Evolutionary conservation across 306 rosid genomes (phyloP).

Genomic region (Sicyos edulis): DNA sequence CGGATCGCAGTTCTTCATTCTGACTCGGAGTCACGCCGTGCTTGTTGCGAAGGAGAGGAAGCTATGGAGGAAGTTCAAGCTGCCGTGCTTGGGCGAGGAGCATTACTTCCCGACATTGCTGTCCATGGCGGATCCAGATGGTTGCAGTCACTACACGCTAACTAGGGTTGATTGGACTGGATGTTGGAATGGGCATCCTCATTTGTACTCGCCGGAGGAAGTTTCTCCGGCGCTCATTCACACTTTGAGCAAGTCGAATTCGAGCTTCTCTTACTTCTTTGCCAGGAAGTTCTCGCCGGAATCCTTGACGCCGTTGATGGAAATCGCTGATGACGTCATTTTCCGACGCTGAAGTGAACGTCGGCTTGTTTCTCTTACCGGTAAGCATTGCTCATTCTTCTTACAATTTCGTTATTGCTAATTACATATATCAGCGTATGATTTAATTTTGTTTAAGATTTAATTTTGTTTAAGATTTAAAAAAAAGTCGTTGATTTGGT

Average conservation of each 20-base stretch:
- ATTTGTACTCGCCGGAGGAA: slow-evolving; percentile 39
- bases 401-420: neutral
- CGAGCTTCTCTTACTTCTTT: slow-evolving; percentile 34
- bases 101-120: slow-evolving; percentile 64
- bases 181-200: slow-evolving; percentile 57
- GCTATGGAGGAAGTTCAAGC: slow-evolving; percentile 49
- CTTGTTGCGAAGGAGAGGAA: slow-evolving; percentile 35
- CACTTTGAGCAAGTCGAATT: slow-evolving; percentile 39
- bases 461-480: neutral
- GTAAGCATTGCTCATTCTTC: neutral
- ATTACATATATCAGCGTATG: neutral
- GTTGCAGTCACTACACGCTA: slow-evolving; percentile 48
- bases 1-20: slow-evolving; percentile 51
- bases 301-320: slow-evolving; percentile 37
- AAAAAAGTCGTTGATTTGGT: too few relatives aligned
- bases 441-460: slow-evolving; percentile 2
- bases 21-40: slow-evolving; percentile 38
- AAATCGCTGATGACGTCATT: slow-evolving; percentile 45
- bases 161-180: slow-evolving; percentile 69
- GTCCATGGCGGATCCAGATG: slow-evolving; percentile 47
- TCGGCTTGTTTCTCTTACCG: neutral
- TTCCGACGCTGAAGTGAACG: slow-evolving; percentile 32
- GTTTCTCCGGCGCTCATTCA: slow-evolving; percentile 39
- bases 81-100: slow-evolving; percentile 42
- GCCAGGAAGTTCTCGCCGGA: slow-evolving; percentile 66